A percentile compares a stretch with the other conserved stretches of the same genome.
phyloP scores from a whole-genome alignment of 2,329 filamentous ascomycete species.

The Thelonectria discophora region DNA sequence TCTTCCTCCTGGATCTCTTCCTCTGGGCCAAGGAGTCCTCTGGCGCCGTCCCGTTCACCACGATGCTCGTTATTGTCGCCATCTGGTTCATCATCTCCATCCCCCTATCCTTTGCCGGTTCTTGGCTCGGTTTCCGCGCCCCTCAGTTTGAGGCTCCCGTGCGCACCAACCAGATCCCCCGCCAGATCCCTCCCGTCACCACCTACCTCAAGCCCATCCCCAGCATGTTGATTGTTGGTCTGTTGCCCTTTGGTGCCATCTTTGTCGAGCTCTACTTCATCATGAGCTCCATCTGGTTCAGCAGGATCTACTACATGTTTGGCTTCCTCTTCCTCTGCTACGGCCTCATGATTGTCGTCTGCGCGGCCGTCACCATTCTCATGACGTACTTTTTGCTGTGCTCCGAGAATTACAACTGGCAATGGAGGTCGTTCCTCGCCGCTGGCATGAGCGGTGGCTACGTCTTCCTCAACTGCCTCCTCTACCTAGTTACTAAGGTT shows the following conservation, averaged over 20 bases:
- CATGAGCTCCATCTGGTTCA: constrained; percentile 99
- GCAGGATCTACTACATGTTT: constrained; percentile 99
- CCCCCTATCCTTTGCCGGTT: constrained; percentile 87
- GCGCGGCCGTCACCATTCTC: constrained; percentile 88
- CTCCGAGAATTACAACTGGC: constrained; percentile 98
- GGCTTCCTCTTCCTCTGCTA: constrained; percentile 98
- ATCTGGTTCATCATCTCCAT: constrained; percentile 99
- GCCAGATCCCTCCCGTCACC: constrained; percentile 87
- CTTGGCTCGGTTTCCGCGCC: constrained; percentile 91
- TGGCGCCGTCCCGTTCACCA: constrained; percentile 93
- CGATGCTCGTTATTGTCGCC: constrained; percentile 90
- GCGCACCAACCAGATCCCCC: constrained; percentile 96
- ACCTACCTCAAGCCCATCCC: constrained; percentile 88
- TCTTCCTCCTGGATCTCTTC: constrained; percentile 96
- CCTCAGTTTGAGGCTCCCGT: constrained; percentile 79
- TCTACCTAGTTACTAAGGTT: constrained; percentile 91
- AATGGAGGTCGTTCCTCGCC: constrained; percentile 93
- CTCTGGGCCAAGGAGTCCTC: constrained; percentile 93
- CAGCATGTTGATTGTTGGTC: constrained; percentile 89
- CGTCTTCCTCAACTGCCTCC: constrained; percentile 88
- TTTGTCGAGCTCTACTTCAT: constrained; percentile 99
- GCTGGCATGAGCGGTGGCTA: constrained; percentile 91
- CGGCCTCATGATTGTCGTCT: constrained; percentile 95
- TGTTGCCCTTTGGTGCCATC: constrained; percentile 94
- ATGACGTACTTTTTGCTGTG: constrained; percentile 97